These are phyloP conservation scores for Cordyceps cicadae DNA, from an alignment of 2,329 filamentous ascomycete species.

Conservation along the genomic window DNA sequence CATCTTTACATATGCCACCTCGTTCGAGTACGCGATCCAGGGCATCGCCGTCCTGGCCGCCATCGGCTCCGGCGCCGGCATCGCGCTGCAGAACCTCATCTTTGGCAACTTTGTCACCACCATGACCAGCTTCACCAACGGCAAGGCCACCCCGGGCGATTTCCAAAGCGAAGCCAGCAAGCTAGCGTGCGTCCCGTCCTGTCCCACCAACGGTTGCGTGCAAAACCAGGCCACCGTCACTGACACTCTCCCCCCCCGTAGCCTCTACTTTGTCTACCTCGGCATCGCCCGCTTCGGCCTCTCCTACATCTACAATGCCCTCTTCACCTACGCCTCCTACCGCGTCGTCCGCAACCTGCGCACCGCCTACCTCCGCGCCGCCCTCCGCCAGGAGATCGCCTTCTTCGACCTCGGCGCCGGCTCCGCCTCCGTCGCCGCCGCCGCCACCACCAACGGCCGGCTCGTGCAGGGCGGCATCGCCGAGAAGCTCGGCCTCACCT, in stretches of 20 bases:
- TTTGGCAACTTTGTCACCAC: conserved; percentile 30
- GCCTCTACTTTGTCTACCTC: conserved; percentile 50
- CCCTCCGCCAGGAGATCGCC: conserved; percentile 42
- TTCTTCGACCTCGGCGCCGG: conserved; percentile 37
- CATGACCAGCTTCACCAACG: conserved; percentile 26
- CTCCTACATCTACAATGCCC: conserved; percentile 37
- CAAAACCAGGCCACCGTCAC: not conserved
- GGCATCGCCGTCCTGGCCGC: conserved; percentile 21
- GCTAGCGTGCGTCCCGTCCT: conserved; percentile 20
- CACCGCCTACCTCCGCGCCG: conserved; percentile 39
- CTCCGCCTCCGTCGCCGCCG: conserved; percentile 32
- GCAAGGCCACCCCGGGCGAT: conserved; percentile 17
- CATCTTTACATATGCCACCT: conserved; percentile 14
- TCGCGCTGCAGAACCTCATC: conserved; percentile 31
- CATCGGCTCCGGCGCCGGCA: conserved; percentile 28
- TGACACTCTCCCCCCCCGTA: not conserved
- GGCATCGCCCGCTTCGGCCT: conserved; percentile 45
- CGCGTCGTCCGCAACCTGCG: conserved; percentile 41
- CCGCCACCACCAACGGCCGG: conserved; percentile 37
- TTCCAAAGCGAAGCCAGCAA: conserved; percentile 25
- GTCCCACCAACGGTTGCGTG: no score
- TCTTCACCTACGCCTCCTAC: conserved; percentile 42
- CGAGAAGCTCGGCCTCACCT: conserved; percentile 31
- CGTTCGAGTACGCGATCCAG: conserved; percentile 13
- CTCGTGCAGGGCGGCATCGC: conserved; percentile 33